phyloP scores from a whole-genome alignment of 441 rosid genomes.

The Melastoma candidum region DNA sequence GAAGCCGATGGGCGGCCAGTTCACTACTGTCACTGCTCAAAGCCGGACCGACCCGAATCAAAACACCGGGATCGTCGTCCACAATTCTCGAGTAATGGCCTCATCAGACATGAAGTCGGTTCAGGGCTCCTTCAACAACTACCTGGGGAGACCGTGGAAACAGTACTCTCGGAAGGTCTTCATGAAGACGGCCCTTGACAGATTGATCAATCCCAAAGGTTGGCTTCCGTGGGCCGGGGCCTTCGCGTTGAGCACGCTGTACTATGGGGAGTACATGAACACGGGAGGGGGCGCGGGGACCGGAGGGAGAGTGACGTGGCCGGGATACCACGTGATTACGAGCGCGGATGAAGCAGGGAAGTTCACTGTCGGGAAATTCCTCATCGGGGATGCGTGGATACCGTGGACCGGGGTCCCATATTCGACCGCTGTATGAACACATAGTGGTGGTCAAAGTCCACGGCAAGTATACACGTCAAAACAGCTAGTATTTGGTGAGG shows the following conservation, averaged over 20 bases:
- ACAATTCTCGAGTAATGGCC: constrained; percentile 30
- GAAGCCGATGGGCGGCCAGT: constrained; percentile 27
- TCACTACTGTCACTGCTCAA: constrained; percentile 44
- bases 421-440: constrained; percentile 24
- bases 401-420: constrained; percentile 49
- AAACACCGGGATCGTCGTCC: constrained; percentile 46
- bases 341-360: constrained; percentile 27
- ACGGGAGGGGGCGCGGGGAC: constrained; percentile 38
- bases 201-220: constrained; percentile 27
- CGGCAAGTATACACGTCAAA: no score
- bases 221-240: constrained; percentile 48
- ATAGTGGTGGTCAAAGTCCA: no score
- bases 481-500: no score
- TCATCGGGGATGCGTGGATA: constrained; percentile 39
- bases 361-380: constrained; percentile 41
- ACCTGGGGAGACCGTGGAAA: constrained; percentile 50
- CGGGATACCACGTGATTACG: constrained; percentile 27
- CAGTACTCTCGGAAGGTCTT: constrained; percentile 47
- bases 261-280: constrained; percentile 49
- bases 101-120: constrained; percentile 15
- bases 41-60: constrained; percentile 38
- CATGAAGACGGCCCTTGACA: constrained; percentile 32
- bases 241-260: constrained; percentile 42
- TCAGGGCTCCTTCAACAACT: constrained; percentile 26
- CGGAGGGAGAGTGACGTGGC: constrained; percentile 39